Conservation (phyloP, 345 rosid genomes). For the Citrus sinensis region DVS_A1.0 CM039163.1:6809001-6809500, state of each 20-base stretch:
- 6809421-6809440: neutral
- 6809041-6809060: conserved; percentile 35
- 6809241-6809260: neutral
- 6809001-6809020: conserved; percentile 30
- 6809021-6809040: conserved; percentile 34
- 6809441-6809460: neutral
- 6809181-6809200: conserved; percentile 66
- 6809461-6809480: neutral
- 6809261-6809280: neutral
- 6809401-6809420: conserved; percentile 4
- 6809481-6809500: neutral
- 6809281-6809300: neutral
- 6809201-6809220: conserved; percentile 57
- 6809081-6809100: conserved; percentile 70
- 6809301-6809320: neutral
- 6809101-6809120: conserved; percentile 61
- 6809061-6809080: conserved; percentile 48
- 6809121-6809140: conserved; percentile 50
- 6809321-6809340: conserved; percentile 24
- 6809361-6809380: neutral
- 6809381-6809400: conserved; percentile 20
- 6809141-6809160: conserved; percentile 86
- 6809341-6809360: neutral
- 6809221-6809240: neutral
- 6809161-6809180: conserved; percentile 67